A percentile compares a stretch with the other conserved stretches of the same genome.
Conservation (phyloP, 176 grass and related monocot species). For the Pontederia paniculata region DNA sequence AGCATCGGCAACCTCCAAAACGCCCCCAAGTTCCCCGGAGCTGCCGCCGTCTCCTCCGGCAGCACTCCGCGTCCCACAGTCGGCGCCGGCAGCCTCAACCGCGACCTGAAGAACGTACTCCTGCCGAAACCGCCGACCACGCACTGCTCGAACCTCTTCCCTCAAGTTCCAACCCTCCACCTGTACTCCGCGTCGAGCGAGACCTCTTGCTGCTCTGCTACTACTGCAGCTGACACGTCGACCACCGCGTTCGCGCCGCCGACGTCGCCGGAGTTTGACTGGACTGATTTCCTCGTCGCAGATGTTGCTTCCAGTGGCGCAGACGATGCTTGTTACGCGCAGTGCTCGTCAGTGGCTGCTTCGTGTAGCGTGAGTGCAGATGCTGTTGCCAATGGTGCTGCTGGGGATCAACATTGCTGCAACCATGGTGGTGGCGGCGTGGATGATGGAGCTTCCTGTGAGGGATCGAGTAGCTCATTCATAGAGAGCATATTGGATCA, state of each 20-base stretch:
- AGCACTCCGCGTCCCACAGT: background rate
- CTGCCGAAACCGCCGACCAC: conserved; percentile 12
- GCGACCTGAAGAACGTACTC: conserved; percentile 35
- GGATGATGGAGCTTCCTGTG: conserved; percentile 15
- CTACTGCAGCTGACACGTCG: background rate
- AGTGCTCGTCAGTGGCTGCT: background rate
- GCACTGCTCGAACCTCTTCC: conserved; percentile 10
- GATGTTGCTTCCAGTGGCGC: background rate
- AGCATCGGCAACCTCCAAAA: conserved; percentile 41
- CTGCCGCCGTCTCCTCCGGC: conserved; percentile 10
- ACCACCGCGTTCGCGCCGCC: background rate
- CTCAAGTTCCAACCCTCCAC: conserved; percentile 6
- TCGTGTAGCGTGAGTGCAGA: background rate
- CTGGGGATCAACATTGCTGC: too few species aligned
- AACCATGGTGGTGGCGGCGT: background rate
- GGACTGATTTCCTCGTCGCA: conserved; percentile 32
- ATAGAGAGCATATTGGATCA: conserved; percentile 79
- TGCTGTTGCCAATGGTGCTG: background rate
- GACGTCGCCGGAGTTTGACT: background rate
- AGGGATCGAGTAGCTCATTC: conserved; percentile 44
- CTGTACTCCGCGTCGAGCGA: background rate
- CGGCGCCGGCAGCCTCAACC: conserved; percentile 14
- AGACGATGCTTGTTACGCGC: too few species aligned
- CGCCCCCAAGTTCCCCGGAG: conserved; percentile 12
- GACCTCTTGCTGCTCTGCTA: background rate